Evolutionary conservation across 78 protist genomes (phyloP), one percentile per base, ranked within the genome.

Genomic region (Cavenderia fasciculata): DNA sequence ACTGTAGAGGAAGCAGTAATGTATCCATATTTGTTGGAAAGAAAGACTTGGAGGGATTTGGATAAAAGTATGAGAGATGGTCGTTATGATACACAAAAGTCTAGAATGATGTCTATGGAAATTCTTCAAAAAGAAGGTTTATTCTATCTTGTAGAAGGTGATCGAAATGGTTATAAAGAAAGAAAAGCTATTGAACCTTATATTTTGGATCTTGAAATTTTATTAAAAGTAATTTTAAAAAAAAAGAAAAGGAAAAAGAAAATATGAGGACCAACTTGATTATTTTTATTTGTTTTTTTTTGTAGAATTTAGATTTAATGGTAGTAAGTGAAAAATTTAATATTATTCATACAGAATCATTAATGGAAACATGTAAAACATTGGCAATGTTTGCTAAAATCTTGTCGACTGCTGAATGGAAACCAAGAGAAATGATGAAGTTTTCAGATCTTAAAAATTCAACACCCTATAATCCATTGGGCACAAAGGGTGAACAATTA

Each of bases 41-140:
- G 88, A 56, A 79, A 79, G 40, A 79, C 88, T 10, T 79, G 88
- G 88, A 0, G 0, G 8, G 88, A 79, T 41, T 21, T 79, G 4
- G 18, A 46, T 16, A 1, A 34, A 1, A 47, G 66, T 16, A 57
- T 57, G 1, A 11, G 7, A 12, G 68, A 57, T 52, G 29, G 36
- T 7, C 23, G 84, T 23, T 38, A 38, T 33, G 40, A 47, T 4
- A 59, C 43, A 21, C 88, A 79, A 54, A 49, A 38, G 23, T 3
- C 11, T 2, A 63, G 71, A 44, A 49, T 79, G 88, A 54, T 65
- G 38, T 33, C 77, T 0, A 29, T 25, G 21, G 34, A 49, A 6
- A 18, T 34, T 4, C 25, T 79, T 7, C 16, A 79, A 1, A 33
- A 41, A 51, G 5, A 27, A 2, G 72, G 72, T 19, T n/a, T 31